These are phyloP conservation scores for Neurospora sp. DNA, from an alignment of 495 filamentous ascomycete species.

Conservation along the genomic window DNA sequence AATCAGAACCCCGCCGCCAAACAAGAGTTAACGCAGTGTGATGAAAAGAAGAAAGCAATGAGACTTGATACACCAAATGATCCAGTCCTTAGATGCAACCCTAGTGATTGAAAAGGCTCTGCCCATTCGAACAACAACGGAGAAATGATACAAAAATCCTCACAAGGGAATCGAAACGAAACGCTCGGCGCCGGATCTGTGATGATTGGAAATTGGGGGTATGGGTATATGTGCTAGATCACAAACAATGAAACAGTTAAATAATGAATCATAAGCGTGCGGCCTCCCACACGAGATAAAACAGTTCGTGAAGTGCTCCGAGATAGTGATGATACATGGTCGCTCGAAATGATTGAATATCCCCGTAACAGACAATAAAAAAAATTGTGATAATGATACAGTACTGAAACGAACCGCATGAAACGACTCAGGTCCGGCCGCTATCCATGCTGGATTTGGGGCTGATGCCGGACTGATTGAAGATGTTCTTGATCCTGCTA, in stretches of 20 bases:
- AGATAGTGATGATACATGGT: background rate
- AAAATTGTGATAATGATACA: constrained; percentile 10
- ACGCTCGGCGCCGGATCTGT: background rate
- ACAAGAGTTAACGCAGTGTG: background rate
- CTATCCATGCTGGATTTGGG: constrained; percentile 38
- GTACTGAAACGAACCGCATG: background rate
- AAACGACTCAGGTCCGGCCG: constrained; percentile 8
- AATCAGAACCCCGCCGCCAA: background rate
- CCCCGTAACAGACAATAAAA: background rate
- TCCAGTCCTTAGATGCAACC: background rate
- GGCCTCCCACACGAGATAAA: background rate
- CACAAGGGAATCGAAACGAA: background rate
- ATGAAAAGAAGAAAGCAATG: background rate
- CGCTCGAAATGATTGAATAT: constrained; percentile 3
- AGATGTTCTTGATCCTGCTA: constrained; percentile 39
- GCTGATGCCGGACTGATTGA: constrained; percentile 31
- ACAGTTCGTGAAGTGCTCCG: background rate
- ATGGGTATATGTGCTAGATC: background rate
- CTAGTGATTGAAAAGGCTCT: background rate
- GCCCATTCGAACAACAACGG: background rate
- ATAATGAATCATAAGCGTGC: background rate
- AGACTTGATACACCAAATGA: background rate
- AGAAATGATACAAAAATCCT: background rate
- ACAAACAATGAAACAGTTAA: background rate
- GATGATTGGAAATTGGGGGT: background rate